A percentile compares a stretch with the other conserved stretches of the same genome.
These are phyloP conservation scores for Amaranthus palmeri DNA, from an alignment of 148 eudicot species.

Conservation along the genomic window DNA sequence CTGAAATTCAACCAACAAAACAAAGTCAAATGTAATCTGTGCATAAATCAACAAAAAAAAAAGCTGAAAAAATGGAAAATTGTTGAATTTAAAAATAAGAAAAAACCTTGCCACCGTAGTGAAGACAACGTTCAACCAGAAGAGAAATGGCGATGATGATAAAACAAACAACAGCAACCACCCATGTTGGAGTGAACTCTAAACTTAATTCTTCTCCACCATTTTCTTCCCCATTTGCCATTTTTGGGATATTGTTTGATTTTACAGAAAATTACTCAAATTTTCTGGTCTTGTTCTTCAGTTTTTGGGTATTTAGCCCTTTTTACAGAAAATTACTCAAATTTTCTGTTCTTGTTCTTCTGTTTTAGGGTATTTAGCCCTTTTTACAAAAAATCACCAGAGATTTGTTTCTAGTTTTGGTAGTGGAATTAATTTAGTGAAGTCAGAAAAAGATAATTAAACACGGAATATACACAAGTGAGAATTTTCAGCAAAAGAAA, in stretches of 20 bases:
- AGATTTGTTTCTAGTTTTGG: neutral
- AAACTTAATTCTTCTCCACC: slow-evolving; percentile 39
- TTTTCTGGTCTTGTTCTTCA: neutral
- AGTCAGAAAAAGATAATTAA: neutral
- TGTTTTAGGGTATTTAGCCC: neutral
- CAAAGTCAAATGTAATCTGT: neutral
- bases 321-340: neutral
- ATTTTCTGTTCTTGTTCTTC: neutral
- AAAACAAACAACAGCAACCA: slow-evolving; percentile 81
- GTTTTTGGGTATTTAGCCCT: neutral
- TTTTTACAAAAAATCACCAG: neutral
- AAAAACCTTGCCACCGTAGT: slow-evolving; percentile 59
- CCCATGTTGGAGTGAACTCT: slow-evolving; percentile 95
- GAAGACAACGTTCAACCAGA: slow-evolving; percentile 68
- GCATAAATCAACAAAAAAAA: neutral
- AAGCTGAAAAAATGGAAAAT: neutral
- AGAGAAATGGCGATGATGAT: slow-evolving; percentile 85
- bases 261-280: neutral
- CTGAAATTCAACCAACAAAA: slow-evolving; percentile 28
- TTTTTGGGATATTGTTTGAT: slow-evolving; percentile 1
- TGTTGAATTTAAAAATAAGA: neutral
- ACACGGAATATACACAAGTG: slow-evolving; percentile 7
- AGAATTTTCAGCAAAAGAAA: no score
- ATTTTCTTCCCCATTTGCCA: slow-evolving; percentile 39
- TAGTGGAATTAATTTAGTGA: neutral